A percentile compares a stretch with the other conserved stretches of the same genome.
These are phyloP conservation scores for Euphorbia tirucalli DNA, from an alignment of 345 rosid species.

Conservation along the genomic window DNA sequence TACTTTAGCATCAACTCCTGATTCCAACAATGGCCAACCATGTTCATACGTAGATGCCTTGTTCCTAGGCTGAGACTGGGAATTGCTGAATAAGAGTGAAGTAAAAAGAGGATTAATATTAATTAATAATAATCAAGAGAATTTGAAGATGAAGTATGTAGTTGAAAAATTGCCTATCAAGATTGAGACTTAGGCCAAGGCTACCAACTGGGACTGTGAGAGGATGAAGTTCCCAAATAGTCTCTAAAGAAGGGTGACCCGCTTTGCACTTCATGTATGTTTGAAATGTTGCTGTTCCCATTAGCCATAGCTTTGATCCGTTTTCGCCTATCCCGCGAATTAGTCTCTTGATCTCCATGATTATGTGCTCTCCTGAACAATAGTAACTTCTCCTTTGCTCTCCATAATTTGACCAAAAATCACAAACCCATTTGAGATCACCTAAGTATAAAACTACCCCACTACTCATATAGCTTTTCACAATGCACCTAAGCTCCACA, in stretches of 20 bases:
- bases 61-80: slow-evolving; percentile 28
- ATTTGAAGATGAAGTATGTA: too few species aligned
- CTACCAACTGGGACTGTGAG: slow-evolving; percentile 48
- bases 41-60: slow-evolving; percentile 26
- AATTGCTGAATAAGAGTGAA: slow-evolving; percentile 33
- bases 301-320: slow-evolving; percentile 44
- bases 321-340: slow-evolving; percentile 39
- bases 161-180: slow-evolving; percentile 39
- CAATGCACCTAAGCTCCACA: slow-evolving; percentile 46
- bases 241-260: slow-evolving; percentile 60
- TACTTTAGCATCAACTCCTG: slow-evolving; percentile 26
- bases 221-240: slow-evolving; percentile 59
- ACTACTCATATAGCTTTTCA: slow-evolving; percentile 40
- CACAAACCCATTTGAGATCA: slow-evolving; percentile 57
- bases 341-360: slow-evolving; percentile 54
- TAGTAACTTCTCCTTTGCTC: slow-evolving; percentile 47
- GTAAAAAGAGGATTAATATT: not conserved
- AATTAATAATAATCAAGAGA: not conserved
- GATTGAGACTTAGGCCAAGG: slow-evolving; percentile 57
- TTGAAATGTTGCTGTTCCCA: slow-evolving; percentile 52
- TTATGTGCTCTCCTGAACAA: slow-evolving; percentile 43
- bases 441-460: slow-evolving; percentile 60
- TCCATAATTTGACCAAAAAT: slow-evolving; percentile 52
- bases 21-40: slow-evolving; percentile 36
- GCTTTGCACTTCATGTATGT: slow-evolving; percentile 57